phyloP scores from a whole-genome alignment of 2,329 filamentous ascomycete genomes.

The Arthrobotrys conoides region DNA sequence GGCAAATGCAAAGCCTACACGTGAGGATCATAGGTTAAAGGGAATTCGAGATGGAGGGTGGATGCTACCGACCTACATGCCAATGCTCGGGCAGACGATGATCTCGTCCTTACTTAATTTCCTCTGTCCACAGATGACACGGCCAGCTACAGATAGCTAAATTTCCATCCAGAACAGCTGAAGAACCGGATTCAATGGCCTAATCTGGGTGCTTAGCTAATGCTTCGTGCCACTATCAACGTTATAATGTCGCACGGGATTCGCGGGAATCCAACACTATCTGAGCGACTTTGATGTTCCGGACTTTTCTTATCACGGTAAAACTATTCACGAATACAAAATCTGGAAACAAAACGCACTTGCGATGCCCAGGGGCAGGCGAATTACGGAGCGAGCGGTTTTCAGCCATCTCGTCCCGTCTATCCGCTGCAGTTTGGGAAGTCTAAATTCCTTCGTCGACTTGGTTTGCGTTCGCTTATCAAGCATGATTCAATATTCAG shows the following conservation, averaged over 20 bases:
- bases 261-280: conserved; percentile 1
- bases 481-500: neutral
- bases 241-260: conserved; percentile 24
- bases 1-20: conserved; percentile 22
- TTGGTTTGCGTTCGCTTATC: conserved; percentile 18
- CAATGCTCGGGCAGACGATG: conserved; percentile 6
- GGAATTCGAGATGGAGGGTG: conserved; percentile 36
- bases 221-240: conserved; percentile 24
- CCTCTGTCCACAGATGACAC: neutral
- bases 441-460: conserved; percentile 5
- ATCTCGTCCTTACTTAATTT: conserved; percentile 7
- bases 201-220: conserved; percentile 1
- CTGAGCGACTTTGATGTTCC: conserved; percentile 42
- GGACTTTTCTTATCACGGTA: conserved; percentile 25
- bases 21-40: conserved; percentile 13
- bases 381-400: conserved; percentile 38
- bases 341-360: conserved; percentile 25
- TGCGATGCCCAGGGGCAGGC: conserved; percentile 20
- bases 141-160: neutral
- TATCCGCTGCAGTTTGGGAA: conserved; percentile 45
- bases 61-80: conserved; percentile 28
- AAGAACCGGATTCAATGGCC: conserved; percentile 10
- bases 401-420: conserved; percentile 60
- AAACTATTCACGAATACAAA: conserved; percentile 23
- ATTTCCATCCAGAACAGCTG: neutral